A percentile compares a stretch with the other conserved stretches of the same genome.
These are phyloP conservation scores for Trichosporon sp. DNA, from an alignment of 1,284 basidiomycete genomes.

Conservation along the genomic window DNA sequence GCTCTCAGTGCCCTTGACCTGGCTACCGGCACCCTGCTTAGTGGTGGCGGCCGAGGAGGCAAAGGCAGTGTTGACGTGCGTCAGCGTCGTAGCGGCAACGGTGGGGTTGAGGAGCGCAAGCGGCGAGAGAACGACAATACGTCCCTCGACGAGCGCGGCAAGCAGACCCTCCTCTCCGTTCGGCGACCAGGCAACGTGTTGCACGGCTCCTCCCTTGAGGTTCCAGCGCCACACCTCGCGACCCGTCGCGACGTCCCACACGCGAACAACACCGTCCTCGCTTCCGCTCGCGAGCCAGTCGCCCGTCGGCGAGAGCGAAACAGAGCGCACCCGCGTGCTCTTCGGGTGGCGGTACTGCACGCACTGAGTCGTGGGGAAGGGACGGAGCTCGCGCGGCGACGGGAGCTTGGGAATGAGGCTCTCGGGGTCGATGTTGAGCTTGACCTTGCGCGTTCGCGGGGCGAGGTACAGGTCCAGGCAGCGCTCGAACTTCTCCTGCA, in stretches of 20 bases:
- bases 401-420: conserved; percentile 95
- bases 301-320: conserved; percentile 83
- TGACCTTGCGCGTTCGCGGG: conserved; percentile 82
- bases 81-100: conserved; percentile 68
- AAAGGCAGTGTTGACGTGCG: conserved; percentile 58
- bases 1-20: conserved; percentile 49
- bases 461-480: conserved; percentile 97
- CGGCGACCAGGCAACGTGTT: conserved; percentile 91
- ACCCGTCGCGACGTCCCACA: conserved; percentile 95
- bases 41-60: conserved; percentile 54
- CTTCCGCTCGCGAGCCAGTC: conserved; percentile 91
- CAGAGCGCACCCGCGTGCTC: conserved; percentile 68
- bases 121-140: conserved; percentile 79
- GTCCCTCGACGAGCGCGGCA: conserved; percentile 59
- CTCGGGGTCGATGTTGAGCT: conserved; percentile 87
- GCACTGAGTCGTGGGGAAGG: conserved; percentile 87
- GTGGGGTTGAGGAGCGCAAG: conserved; percentile 66
- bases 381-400: conserved; percentile 84
- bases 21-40: conserved; percentile 46
- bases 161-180: conserved; percentile 67
- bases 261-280: conserved; percentile 79
- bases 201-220: conserved; percentile 73
- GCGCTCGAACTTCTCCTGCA: conserved; percentile 90
- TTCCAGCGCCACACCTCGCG: conserved; percentile 87
- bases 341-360: conserved; percentile 70